A percentile compares a stretch with the other conserved stretches of the same genome.
Conservation (phyloP, 2,329 filamentous ascomycete species). For the Fusarium torulosum region DNA sequence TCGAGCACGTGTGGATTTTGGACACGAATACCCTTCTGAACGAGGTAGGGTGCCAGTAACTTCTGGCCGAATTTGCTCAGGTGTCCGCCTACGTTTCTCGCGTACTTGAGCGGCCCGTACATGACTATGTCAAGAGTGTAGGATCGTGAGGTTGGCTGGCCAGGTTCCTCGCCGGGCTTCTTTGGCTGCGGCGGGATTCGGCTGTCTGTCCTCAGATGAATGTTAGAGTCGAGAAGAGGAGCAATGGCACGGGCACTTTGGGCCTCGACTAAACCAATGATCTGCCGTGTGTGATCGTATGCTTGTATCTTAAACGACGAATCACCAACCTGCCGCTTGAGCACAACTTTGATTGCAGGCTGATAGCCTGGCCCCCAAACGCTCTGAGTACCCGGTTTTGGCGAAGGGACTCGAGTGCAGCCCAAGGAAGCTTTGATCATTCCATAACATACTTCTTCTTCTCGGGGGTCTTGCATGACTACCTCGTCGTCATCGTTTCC, state of each 20-base stretch:
- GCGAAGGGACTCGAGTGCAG: slow-evolving; percentile 75
- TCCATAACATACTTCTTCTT: slow-evolving; percentile 84
- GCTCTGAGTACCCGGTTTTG: slow-evolving; percentile 71
- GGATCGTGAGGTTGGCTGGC: slow-evolving; percentile 69
- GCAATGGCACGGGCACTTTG: slow-evolving; percentile 75
- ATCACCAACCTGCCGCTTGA: slow-evolving; percentile 70
- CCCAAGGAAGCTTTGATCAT: slow-evolving; percentile 78
- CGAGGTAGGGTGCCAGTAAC: slow-evolving; percentile 73
- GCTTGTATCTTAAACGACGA: slow-evolving; percentile 74
- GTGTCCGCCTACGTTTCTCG: slow-evolving; percentile 73
- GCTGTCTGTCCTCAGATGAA: slow-evolving; percentile 77
- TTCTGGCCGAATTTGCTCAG: slow-evolving; percentile 74
- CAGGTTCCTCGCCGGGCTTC: slow-evolving; percentile 71
- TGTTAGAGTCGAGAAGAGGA: slow-evolving; percentile 77
- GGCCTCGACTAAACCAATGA: slow-evolving; percentile 82
- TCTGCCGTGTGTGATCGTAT: slow-evolving; percentile 75
- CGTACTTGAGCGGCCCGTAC: slow-evolving; percentile 79
- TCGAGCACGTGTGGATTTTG: slow-evolving; percentile 79
- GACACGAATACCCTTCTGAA: slow-evolving; percentile 76
- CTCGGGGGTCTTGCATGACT: slow-evolving; percentile 69
- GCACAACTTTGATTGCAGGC: slow-evolving; percentile 79
- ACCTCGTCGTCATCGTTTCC: slow-evolving; percentile 67
- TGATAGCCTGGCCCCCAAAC: slow-evolving; percentile 72
- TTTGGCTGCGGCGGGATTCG: slow-evolving; percentile 77
- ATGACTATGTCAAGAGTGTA: slow-evolving; percentile 79